Conservation (phyloP, 2,329 filamentous ascomycete species). For the Neurospora crassa region DNA sequence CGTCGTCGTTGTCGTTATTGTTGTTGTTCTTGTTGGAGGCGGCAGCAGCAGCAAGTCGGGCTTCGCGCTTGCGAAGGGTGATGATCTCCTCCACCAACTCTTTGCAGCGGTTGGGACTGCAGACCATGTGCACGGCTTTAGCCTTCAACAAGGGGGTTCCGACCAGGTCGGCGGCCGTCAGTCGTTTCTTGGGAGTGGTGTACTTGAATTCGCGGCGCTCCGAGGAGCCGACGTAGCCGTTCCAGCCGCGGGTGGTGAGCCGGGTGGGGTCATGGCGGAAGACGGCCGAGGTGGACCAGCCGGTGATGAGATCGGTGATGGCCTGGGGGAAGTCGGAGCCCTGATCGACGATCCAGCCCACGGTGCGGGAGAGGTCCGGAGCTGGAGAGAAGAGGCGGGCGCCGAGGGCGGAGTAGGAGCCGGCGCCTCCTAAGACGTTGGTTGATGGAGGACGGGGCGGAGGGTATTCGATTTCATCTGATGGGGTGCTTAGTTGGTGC, state of each 20-base stretch:
- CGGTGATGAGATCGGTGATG: slow-evolving; percentile 53
- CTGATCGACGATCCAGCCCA: slow-evolving; percentile 87
- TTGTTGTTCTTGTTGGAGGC: neutral
- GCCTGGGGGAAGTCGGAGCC: slow-evolving; percentile 75
- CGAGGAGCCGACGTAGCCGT: slow-evolving; percentile 67
- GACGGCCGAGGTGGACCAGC: slow-evolving; percentile 68
- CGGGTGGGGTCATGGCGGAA: slow-evolving; percentile 57
- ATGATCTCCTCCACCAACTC: slow-evolving; percentile 66
- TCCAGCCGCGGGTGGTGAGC: slow-evolving; percentile 85
- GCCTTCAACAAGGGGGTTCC: slow-evolving; percentile 53
- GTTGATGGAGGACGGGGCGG: slow-evolving; percentile 58
- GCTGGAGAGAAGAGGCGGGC: slow-evolving; percentile 77
- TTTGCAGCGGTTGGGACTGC: slow-evolving; percentile 67
- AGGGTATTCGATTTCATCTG: slow-evolving; percentile 81
- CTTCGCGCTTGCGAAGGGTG: slow-evolving; percentile 35
- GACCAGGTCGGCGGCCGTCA: slow-evolving; percentile 64
- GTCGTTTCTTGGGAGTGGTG: slow-evolving; percentile 71
- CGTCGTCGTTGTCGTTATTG: slow-evolving; percentile 9
- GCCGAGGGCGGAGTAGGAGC: slow-evolving; percentile 77
- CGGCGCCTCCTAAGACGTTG: slow-evolving; percentile 80
- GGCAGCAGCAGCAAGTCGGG: neutral
- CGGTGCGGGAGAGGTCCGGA: slow-evolving; percentile 47
- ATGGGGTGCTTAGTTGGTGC: neutral
- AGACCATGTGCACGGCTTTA: slow-evolving; percentile 80
- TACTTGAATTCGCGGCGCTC: slow-evolving; percentile 75